Percentiles rank a stretch among this genome's conserved stretches.
Conservation (phyloP, 192 early-diverging fungal species). For the Rhizophagus sp. region DNA sequence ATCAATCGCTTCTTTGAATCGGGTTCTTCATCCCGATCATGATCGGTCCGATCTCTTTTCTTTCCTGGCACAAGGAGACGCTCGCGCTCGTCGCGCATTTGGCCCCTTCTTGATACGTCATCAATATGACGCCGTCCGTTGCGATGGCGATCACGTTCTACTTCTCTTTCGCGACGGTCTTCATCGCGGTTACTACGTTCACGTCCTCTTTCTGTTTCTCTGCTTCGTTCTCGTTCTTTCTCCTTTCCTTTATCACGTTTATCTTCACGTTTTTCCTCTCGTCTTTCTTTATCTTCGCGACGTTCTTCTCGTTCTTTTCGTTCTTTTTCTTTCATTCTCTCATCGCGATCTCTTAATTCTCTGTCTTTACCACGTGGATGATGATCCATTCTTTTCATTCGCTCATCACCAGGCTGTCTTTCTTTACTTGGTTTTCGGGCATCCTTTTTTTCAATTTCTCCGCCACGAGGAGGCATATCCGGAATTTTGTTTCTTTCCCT, state of each 20-base stretch:
- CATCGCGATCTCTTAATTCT: conserved; percentile 9
- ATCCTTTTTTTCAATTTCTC: not conserved
- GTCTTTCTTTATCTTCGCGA: conserved; percentile 17
- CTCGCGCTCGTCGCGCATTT: not conserved
- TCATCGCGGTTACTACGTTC: conserved; percentile 14
- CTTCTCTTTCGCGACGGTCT: not conserved
- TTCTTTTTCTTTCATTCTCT: conserved; percentile 15
- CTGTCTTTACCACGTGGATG: not conserved
- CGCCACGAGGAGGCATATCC: not conserved
- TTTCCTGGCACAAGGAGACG: not conserved
- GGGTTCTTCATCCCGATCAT: not conserved
- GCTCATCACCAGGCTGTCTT: not conserved
- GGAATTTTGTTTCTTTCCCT: not conserved
- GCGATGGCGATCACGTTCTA: not conserved
- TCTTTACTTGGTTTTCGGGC: conserved; percentile 2
- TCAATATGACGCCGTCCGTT: not conserved
- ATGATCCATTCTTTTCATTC: conserved; percentile 2
- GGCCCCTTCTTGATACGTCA: not conserved
- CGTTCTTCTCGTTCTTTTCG: conserved; percentile 10
- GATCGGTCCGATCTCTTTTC: not conserved
- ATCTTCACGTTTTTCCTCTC: not conserved
- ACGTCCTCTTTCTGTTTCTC: not conserved
- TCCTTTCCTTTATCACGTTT: not conserved
- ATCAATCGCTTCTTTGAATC: not conserved
- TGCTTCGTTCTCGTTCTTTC: not conserved